Conservation (phyloP, 106 monocot genomes). For the Dioscorea dumetorum region DNA sequence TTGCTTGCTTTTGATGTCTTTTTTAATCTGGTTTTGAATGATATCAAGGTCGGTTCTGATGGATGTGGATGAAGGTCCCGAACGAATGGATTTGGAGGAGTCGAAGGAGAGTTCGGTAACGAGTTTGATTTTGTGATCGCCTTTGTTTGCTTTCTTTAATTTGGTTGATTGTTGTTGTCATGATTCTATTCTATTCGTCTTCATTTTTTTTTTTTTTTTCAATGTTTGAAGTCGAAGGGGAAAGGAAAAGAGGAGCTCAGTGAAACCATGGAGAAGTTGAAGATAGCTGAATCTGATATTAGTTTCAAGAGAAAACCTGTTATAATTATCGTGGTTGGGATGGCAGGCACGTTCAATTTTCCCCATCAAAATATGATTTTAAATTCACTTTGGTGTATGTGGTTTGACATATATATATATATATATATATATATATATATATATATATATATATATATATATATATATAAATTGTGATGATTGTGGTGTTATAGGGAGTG, state of each 20-base stretch:
- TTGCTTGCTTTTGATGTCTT: no score
- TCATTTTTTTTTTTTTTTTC: background rate
- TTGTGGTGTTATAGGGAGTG: slow-evolving; percentile 46
- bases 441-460: slow-evolving; percentile 1
- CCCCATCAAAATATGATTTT: background rate
- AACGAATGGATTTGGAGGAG: background rate
- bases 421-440: no score
- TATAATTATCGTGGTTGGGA: slow-evolving; percentile 86
- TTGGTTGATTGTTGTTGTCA: background rate
- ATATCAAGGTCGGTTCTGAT: no score
- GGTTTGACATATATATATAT: no score
- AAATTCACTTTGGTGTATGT: background rate
- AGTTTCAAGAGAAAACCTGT: slow-evolving; percentile 80
- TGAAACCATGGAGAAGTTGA: slow-evolving; percentile 56
- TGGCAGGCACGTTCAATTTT: slow-evolving; percentile 52
- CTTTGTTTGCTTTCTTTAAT: background rate
- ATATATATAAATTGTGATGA: background rate
- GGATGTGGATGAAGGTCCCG: background rate
- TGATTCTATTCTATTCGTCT: background rate
- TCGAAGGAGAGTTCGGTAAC: background rate
- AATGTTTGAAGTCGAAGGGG: background rate
- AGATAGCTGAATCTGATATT: slow-evolving; percentile 22
- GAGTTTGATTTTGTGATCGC: no score
- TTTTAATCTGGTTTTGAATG: no score
- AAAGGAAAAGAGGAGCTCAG: slow-evolving; percentile 30